phyloP scores from a whole-genome alignment of 2,329 filamentous ascomycete genomes.

The Verticillium nubilum region DNA sequence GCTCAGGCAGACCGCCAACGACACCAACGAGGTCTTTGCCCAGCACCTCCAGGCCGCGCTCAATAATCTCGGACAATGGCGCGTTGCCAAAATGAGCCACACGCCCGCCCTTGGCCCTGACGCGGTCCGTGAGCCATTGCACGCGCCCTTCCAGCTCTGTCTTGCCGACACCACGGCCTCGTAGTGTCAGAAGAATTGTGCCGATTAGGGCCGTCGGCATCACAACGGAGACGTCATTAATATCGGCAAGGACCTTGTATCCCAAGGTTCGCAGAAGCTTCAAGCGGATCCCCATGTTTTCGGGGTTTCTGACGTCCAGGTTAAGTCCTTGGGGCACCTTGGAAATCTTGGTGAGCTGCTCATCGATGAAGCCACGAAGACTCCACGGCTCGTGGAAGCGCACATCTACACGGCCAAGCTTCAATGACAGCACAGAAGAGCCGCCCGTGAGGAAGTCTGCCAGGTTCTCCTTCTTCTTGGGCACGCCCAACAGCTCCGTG shows the following conservation, averaged over 20 bases:
- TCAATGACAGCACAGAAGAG: conserved; percentile 82
- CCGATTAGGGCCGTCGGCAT: conserved; percentile 98
- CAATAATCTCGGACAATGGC: conserved; percentile 75
- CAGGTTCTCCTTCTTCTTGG: conserved; percentile 93
- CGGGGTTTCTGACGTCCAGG: conserved; percentile 39
- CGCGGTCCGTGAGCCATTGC: conserved; percentile 80
- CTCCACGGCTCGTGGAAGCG: conserved; percentile 97
- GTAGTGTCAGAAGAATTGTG: conserved; percentile 83
- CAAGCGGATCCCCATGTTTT: conserved; percentile 52
- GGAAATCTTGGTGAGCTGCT: conserved; percentile 60
- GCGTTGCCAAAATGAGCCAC: conserved; percentile 88
- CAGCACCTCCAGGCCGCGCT: conserved; percentile 85
- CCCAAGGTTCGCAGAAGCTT: conserved; percentile 80
- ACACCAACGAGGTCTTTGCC: conserved; percentile 83
- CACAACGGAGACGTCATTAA: conserved; percentile 92
- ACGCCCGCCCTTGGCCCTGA: conserved; percentile 79
- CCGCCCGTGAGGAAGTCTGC: conserved; percentile 79
- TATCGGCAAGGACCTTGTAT: conserved; percentile 88
- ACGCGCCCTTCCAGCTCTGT: conserved; percentile 79
- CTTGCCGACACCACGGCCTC: conserved; percentile 87
- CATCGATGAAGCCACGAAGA: conserved; percentile 70
- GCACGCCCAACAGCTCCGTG: conserved; percentile 84
- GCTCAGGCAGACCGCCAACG: conserved; percentile 75
- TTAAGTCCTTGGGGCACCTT: conserved; percentile 42
- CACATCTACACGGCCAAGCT: conserved; percentile 87